These are phyloP conservation scores for Amylostereum areolatum DNA, from an alignment of 1,284 basidiomycete species.

Conservation along the genomic window DNA sequence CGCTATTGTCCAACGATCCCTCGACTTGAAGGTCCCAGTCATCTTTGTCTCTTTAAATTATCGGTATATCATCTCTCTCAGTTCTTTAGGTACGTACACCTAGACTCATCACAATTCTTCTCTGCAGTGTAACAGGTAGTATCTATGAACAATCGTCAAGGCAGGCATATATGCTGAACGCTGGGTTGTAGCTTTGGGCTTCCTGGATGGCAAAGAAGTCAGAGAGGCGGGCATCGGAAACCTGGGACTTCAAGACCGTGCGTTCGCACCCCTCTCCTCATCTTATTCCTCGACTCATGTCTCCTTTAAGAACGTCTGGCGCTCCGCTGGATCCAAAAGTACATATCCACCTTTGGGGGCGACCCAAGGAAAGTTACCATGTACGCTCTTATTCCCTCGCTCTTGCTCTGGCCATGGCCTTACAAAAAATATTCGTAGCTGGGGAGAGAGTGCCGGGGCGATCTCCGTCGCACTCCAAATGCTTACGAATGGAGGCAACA, in stretches of 20 bases:
- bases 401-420: background rate
- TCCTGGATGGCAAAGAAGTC: slow-evolving; percentile 45
- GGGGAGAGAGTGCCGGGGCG: slow-evolving; percentile 37
- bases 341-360: slow-evolving; percentile 60
- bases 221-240: slow-evolving; percentile 46
- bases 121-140: background rate
- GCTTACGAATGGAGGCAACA: slow-evolving; percentile 24
- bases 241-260: slow-evolving; percentile 48
- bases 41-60: slow-evolving; percentile 29
- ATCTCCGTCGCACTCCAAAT: slow-evolving; percentile 27
- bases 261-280: too few relatives aligned
- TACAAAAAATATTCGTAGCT: slow-evolving; percentile 36
- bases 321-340: slow-evolving; percentile 60
- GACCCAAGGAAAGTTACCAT: slow-evolving; percentile 53
- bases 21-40: slow-evolving; percentile 29
- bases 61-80: slow-evolving; percentile 10
- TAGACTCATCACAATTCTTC: too few relatives aligned
- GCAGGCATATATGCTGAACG: too few relatives aligned
- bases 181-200: slow-evolving; percentile 35
- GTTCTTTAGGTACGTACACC: too few relatives aligned
- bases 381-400: slow-evolving; percentile 26
- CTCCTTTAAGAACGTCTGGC: slow-evolving; percentile 40
- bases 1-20: slow-evolving; percentile 25
- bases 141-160: background rate
- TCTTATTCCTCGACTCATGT: too few relatives aligned